These are phyloP conservation scores for Komagataella populi DNA, from an alignment of 805 yeast genomes.

Conservation along the genomic window DNA sequence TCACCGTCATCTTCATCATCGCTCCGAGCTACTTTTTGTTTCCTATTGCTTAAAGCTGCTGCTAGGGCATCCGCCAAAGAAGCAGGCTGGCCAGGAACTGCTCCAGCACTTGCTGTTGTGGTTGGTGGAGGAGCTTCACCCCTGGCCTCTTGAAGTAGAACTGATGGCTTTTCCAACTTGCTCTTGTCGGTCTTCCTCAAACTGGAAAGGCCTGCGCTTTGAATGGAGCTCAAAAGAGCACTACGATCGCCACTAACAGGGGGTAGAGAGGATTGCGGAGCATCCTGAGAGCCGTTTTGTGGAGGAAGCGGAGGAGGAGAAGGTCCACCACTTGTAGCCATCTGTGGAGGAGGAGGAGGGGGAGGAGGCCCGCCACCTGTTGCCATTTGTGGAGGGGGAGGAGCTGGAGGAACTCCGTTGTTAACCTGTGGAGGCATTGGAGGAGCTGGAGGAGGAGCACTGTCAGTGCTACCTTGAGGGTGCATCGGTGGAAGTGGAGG, in stretches of 20 bases:
- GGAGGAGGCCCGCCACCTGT: slow-evolving; percentile 15
- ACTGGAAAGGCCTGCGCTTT: slow-evolving; percentile 61
- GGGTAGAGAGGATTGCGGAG: slow-evolving; percentile 17
- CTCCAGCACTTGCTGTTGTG: slow-evolving; percentile 17
- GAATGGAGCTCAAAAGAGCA: slow-evolving; percentile 75
- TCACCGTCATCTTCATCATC: slow-evolving; percentile 69
- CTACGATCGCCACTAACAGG: slow-evolving; percentile 51
- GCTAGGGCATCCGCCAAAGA: slow-evolving; percentile 79
- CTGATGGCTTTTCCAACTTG: slow-evolving; percentile 70
- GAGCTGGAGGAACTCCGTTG: slow-evolving; percentile 12
- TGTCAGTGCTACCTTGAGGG: slow-evolving; percentile 3
- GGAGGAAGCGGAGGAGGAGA: slow-evolving; percentile 34
- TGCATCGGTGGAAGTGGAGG: slow-evolving; percentile 8
- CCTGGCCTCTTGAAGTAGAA: slow-evolving; percentile 52
- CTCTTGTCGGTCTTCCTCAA: slow-evolving; percentile 73
- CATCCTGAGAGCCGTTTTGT: slow-evolving; percentile 16
- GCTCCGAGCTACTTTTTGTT: slow-evolving; percentile 65
- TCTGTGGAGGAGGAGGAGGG: slow-evolving; percentile 20
- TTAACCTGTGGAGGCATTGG: slow-evolving; percentile 11
- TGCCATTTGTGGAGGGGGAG: slow-evolving; percentile 20
- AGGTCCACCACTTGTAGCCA: slow-evolving; percentile 15
- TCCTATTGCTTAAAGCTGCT: slow-evolving; percentile 72
- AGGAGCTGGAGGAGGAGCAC: slow-evolving; percentile 10
- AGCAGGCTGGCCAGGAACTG: slow-evolving; percentile 31
- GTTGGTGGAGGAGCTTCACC: slow-evolving; percentile 38